phyloP scores from a whole-genome alignment of 345 rosid species.

The Clarkia xantiana region DNA sequence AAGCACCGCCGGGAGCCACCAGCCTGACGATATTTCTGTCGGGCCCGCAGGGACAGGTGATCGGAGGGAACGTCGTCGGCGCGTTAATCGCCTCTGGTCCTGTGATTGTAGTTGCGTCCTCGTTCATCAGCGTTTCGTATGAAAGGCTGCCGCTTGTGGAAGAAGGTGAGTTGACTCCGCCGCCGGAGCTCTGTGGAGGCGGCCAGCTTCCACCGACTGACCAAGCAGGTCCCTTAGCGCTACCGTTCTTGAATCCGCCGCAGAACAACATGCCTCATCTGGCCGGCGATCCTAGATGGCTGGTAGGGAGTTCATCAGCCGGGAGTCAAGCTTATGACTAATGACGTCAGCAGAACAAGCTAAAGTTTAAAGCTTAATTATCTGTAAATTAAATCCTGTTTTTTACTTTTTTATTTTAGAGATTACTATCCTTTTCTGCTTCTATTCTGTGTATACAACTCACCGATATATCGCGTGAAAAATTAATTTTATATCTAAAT shows the following conservation, averaged over 20 bases:
- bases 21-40: slow-evolving; percentile 29
- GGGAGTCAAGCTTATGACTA: slow-evolving; percentile 4
- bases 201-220: not conserved
- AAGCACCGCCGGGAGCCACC: slow-evolving; percentile 43
- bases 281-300: not conserved
- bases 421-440: too few species aligned
- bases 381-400: too few species aligned
- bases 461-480: too few species aligned
- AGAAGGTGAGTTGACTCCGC: slow-evolving; percentile 16
- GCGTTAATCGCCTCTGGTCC: slow-evolving; percentile 37
- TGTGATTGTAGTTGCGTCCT: slow-evolving; percentile 31
- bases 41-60: slow-evolving; percentile 40
- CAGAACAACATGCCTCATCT: slow-evolving; percentile 20
- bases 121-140: slow-evolving; percentile 33
- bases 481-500: too few species aligned
- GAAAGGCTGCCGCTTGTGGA: slow-evolving; percentile 36
- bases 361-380: too few species aligned
- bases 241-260: slow-evolving; percentile 27
- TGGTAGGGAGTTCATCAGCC: not conserved
- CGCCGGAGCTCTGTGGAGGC: slow-evolving; percentile 6
- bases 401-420: too few species aligned
- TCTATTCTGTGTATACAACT: too few species aligned
- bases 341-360: too few species aligned
- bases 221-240: slow-evolving; percentile 15
- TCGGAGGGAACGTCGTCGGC: slow-evolving; percentile 39